Evolutionary conservation across 2,329 filamentous ascomycete species (phyloP), one percentile per base, ranked within the genome.

Genomic region (Ascosphaera pollenicola): DNA sequence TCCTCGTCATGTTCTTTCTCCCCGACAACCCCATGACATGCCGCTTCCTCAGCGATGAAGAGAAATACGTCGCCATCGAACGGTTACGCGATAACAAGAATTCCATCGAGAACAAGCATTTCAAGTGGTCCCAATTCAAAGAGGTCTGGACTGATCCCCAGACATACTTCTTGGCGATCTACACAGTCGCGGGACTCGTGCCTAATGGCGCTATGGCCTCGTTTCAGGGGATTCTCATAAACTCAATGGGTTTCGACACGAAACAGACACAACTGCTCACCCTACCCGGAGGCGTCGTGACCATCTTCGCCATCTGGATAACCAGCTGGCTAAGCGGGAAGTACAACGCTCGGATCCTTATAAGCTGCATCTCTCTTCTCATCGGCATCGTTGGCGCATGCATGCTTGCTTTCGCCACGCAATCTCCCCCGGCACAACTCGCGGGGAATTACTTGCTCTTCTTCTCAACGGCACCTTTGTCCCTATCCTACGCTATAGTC

Each of bases 221-320:
- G 4, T 24, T 24, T 10, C 21, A 24, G 21, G 21, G 21, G 4
- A 24, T 24, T 5, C 10, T 24, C 5, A 24, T 24, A 4, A 24
- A 24, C 21, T 24, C 21, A 24, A 24, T 24, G 21, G 21, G 21
- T 5, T 24, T 24, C 21, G 21, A 24, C 21, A 24, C 21, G 10
- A 24, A 24, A 24, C 21, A 24, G 21, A 24, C 21, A 24, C 21
- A 24, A 10, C 48, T 66, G 18, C 49, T 66, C n/a, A 60, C 58
- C 17, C 60, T 61, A 19, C 63, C 63, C 0, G 54, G 54, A 3
- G 62, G 63, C 7, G 53, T 55, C 4, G 54, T 67, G 7, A 51
- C 46, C 17, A 55, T 59, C 7, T 49, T 56, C 24, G 45, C 58
- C 4, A 56, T 24, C 4, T 24, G 21, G 21, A 10, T 24, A 4